Evolutionary conservation across 257 asterid genomes (phyloP).

Genomic region (Oldenlandia corymbosa): DNA sequence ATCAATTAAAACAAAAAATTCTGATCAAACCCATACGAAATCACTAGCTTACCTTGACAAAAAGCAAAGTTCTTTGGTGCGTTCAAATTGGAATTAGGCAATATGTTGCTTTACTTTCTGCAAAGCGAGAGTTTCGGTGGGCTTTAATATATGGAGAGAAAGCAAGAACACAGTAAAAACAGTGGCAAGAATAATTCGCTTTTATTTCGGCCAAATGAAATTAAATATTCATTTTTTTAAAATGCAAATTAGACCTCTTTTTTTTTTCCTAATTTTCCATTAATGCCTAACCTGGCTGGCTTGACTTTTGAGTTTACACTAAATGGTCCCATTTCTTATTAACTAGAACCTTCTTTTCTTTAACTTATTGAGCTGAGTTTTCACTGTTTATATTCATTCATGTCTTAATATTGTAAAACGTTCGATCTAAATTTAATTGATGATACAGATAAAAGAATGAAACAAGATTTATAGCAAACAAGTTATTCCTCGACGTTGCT

Average conservation of each 20-base stretch:
- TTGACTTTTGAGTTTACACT: slow-evolving; percentile 1
- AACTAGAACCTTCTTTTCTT: background rate
- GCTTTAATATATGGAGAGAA: background rate
- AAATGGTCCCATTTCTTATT: background rate
- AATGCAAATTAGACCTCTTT: background rate
- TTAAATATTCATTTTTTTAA: background rate
- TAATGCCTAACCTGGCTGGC: background rate
- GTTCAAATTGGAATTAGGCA: background rate
- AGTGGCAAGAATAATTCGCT: slow-evolving; percentile 7
- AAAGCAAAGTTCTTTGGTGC: background rate
- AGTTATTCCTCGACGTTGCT: no score
- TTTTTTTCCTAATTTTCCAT: no score
- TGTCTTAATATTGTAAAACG: no score
- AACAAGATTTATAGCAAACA: no score
- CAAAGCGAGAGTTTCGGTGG: background rate
- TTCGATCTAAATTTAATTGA: no score
- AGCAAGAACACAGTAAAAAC: background rate
- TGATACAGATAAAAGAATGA: no score
- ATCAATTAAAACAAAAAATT: background rate
- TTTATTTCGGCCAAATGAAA: background rate
- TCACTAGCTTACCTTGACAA: slow-evolving; percentile 4
- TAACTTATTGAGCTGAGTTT: no score
- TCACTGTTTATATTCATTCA: no score
- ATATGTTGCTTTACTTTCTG: background rate
- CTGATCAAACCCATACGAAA: background rate